Evolutionary conservation across 768 basidiomycete species (phyloP).

Genomic region (Trametes meyenii): DNA sequence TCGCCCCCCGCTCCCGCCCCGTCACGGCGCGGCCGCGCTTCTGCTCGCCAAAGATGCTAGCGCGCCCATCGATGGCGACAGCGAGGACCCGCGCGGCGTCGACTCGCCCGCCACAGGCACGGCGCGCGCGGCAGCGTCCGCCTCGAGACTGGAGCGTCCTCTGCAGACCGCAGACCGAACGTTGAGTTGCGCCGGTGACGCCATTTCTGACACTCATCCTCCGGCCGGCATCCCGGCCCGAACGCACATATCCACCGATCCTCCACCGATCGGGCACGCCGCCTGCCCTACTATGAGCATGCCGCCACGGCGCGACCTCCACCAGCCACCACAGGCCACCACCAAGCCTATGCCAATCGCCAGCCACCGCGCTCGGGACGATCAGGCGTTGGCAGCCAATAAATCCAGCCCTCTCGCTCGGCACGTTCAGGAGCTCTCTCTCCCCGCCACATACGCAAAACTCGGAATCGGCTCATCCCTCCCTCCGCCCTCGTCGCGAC

Average conservation of each 20-base stretch:
- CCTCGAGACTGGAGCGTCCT: no score
- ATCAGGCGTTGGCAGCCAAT: no score
- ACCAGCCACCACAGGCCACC: neutral
- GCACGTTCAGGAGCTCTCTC: no score
- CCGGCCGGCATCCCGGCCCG: slow-evolving; percentile 12
- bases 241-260: no score
- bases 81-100: neutral
- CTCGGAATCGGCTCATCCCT: neutral
- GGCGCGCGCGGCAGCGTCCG: neutral
- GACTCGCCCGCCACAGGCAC: slow-evolving; percentile 6
- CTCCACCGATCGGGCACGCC: slow-evolving; percentile 1
- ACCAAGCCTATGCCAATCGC: neutral
- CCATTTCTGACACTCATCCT: slow-evolving; percentile 11
- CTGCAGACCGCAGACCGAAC: neutral
- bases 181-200: slow-evolving; percentile 8
- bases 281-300: slow-evolving; percentile 3
- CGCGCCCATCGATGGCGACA: slow-evolving; percentile 4
- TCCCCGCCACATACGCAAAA: slow-evolving; percentile 4
- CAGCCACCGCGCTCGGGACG: neutral
- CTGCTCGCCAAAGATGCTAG: neutral
- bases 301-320: no score
- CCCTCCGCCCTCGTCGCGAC: neutral
- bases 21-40: neutral
- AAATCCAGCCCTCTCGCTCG: no score
- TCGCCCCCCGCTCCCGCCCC: neutral